A percentile compares a stretch with the other conserved stretches of the same genome.
Evolutionary conservation across 331 rosid species (phyloP).

Genomic region (Prunus yedoensis): DNA sequence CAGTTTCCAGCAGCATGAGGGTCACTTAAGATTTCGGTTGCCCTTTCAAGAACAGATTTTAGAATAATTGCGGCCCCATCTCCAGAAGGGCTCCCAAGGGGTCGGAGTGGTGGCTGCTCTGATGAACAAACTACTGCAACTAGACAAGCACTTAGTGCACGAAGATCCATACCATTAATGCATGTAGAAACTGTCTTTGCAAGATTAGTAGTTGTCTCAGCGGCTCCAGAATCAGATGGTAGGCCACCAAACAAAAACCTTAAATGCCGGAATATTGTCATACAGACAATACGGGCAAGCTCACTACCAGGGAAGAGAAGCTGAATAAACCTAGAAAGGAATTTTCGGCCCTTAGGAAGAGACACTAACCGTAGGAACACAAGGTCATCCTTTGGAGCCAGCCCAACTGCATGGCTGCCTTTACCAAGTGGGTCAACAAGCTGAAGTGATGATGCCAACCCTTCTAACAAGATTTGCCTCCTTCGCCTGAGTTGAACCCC

Average conservation of each 20-base stretch:
- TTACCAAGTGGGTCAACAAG: conserved; percentile 70
- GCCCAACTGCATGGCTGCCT: conserved; percentile 48
- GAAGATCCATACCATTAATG: conserved; percentile 64
- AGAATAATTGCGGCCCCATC: conserved; percentile 57
- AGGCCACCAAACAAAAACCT: conserved; percentile 66
- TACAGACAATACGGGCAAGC: conserved; percentile 62
- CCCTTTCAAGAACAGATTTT: conserved; percentile 66
- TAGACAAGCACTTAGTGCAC: conserved; percentile 69
- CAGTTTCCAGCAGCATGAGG: conserved; percentile 47
- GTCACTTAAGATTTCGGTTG: conserved; percentile 51
- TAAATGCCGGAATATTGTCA: conserved; percentile 73
- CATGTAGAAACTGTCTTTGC: conserved; percentile 55
- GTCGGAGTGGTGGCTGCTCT: conserved; percentile 80
- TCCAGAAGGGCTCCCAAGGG: conserved; percentile 62
- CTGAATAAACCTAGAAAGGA: conserved; percentile 51
- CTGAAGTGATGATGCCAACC: conserved; percentile 67
- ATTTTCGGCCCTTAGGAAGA: conserved; percentile 59
- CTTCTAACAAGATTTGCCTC: conserved; percentile 64
- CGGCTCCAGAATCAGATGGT: conserved; percentile 54
- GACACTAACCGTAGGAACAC: conserved; percentile 59
- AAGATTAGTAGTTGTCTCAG: conserved; percentile 46
- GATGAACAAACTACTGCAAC: conserved; percentile 79
- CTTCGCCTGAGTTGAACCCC: conserved; percentile 62
- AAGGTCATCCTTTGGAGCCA: conserved; percentile 59
- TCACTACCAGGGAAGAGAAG: conserved; percentile 64